These are phyloP conservation scores for Colletotrichum australisinense DNA, from an alignment of 2,329 filamentous ascomycete genomes.

Conservation along the genomic window DNA sequence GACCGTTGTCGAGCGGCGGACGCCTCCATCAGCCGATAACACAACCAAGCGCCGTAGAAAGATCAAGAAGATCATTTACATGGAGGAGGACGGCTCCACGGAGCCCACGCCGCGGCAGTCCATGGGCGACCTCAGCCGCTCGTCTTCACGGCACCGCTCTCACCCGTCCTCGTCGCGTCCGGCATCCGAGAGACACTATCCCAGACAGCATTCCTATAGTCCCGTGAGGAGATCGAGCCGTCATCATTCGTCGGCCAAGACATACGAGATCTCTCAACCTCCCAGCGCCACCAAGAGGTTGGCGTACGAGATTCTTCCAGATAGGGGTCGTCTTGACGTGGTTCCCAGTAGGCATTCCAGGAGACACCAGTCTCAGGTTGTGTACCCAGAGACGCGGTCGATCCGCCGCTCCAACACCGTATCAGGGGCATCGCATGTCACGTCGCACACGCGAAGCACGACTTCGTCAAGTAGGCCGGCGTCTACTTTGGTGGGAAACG, in stretches of 20 bases:
- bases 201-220: slow-evolving; percentile 23
- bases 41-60: slow-evolving; percentile 22
- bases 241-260: slow-evolving; percentile 15
- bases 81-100: slow-evolving; percentile 28
- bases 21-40: slow-evolving; percentile 34
- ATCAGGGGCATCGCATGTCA: slow-evolving; percentile 33
- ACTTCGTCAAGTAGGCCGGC: slow-evolving; percentile 30
- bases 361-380: slow-evolving; percentile 19
- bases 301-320: background rate
- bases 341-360: slow-evolving; percentile 16
- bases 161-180: slow-evolving; percentile 32
- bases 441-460: slow-evolving; percentile 35
- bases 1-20: slow-evolving; percentile 28
- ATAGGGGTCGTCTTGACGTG: slow-evolving; percentile 7
- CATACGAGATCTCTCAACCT: slow-evolving; percentile 20
- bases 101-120: slow-evolving; percentile 16
- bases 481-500: slow-evolving; percentile 21
- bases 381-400: slow-evolving; percentile 20
- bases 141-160: slow-evolving; percentile 30
- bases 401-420: slow-evolving; percentile 32
- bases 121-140: slow-evolving; percentile 18
- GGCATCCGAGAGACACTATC: slow-evolving; percentile 24
- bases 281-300: slow-evolving; percentile 23
- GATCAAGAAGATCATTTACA: slow-evolving; percentile 27
- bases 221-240: slow-evolving; percentile 17